Base-by-base conservation (phyloP, 805 yeast genomes). In the Candida nemodendra region DNA sequence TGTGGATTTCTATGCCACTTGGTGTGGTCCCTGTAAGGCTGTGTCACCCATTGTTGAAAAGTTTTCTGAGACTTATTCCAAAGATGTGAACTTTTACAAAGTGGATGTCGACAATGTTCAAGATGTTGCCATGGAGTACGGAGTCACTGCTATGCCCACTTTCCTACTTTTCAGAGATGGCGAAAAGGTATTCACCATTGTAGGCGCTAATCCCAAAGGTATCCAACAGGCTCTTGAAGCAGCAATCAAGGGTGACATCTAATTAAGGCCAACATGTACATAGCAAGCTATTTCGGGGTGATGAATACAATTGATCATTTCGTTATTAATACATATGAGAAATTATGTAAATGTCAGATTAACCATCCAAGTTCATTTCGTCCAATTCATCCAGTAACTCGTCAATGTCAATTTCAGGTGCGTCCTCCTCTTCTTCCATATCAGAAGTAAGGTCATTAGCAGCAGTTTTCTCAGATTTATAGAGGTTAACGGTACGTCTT, bases 311-410 rank as follows among this genome's bases (percentile, higher is more conserved):
- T 8, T 21, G 11, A 21, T 11, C 7, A 21, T 11, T 21, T 7
- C 24, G 11, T 21, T 21, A 8, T 21, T 21, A 21, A 11, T 21
- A 21, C 11, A 21, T 11, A 21, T 21, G 7, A 6, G n/a, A n/a
- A n/a, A n/a, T n/a, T n/a, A n/a, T n/a, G n/a, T n/a, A 14, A 6
- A 7, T 27, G 18, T 18, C 36, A 27, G 7, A 16, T 18, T 54
- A 56, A 48, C 77, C 87, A 27, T 82, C 89, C 61, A 90, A 71
- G 19, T 86, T 86, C 95, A 90, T 83, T 41, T 85, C 96, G 53
- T 89, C 97, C 54, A 93, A 72, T 61, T 93, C 99, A 54, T 93
- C 98, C 65, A 93, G 72, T 53, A 93, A 73, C 66, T 93, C 98
- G 57, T 90, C 96, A 51, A 93, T 85, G 50, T 76, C 83, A 33